These are phyloP conservation scores for Pseudopithomyces maydicus DNA, from an alignment of 2,329 filamentous ascomycete species.

Conservation along the genomic window DNA sequence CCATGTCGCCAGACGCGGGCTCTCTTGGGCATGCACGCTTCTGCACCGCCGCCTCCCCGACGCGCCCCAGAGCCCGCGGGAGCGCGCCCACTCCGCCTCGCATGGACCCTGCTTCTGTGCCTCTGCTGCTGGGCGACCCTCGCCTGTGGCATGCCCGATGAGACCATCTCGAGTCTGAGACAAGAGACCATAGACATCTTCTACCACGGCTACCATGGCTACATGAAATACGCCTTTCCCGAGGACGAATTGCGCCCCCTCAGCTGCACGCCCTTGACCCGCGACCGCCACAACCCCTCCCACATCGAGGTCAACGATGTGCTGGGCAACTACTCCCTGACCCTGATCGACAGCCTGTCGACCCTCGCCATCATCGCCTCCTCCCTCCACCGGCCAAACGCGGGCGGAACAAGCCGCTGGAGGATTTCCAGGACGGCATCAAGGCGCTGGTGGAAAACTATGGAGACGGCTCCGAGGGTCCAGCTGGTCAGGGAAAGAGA, in stretches of 20 bases:
- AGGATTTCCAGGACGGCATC: conserved; percentile 78
- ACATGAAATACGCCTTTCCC: conserved; percentile 91
- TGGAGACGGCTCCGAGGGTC: conserved; percentile 77
- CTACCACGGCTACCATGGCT: conserved; percentile 95
- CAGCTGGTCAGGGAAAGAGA: conserved; percentile 71
- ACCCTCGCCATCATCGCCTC: conserved; percentile 92
- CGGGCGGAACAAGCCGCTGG: conserved; percentile 57
- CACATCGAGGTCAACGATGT: conserved; percentile 93
- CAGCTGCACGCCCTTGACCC: conserved; percentile 80
- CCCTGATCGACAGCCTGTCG: conserved; percentile 91
- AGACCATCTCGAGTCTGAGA: conserved; percentile 45
- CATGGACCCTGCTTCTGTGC: conserved; percentile 41
- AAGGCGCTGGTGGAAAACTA: conserved; percentile 78
- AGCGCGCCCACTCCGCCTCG: conserved; percentile 15
- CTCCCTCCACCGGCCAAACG: conserved; percentile 62
- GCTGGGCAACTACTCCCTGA: conserved; percentile 94
- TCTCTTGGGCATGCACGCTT: conserved; percentile 45
- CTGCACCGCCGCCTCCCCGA: conserved; percentile 28
- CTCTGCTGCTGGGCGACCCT: conserved; percentile 37
- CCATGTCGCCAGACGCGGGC: conserved; percentile 40
- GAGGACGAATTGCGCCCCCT: conserved; percentile 94
- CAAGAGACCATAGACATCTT: conserved; percentile 72
- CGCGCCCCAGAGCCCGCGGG: conserved; percentile 27
- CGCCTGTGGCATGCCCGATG: conserved; percentile 53
- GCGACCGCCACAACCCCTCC: conserved; percentile 77